Conservation (phyloP, 352 stramenopile species). For the Plasmopara halstedii region DNA sequence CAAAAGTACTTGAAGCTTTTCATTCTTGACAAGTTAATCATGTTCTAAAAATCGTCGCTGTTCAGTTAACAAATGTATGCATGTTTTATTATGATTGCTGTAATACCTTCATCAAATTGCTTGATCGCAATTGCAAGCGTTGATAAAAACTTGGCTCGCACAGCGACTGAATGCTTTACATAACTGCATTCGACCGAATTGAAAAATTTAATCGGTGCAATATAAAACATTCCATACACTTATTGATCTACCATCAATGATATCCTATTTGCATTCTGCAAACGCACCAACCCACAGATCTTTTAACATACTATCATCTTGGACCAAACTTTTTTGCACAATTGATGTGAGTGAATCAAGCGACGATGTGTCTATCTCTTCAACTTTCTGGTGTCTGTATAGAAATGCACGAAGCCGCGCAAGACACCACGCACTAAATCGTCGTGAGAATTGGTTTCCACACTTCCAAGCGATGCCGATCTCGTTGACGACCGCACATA, state of each 20-base stretch:
- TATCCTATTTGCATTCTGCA: background rate
- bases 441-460: constrained; percentile 30
- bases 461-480: constrained; percentile 37
- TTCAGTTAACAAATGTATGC: too few species aligned
- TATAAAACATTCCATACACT: too few species aligned
- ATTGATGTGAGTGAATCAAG: constrained; percentile 8
- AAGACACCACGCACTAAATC: constrained; percentile 49
- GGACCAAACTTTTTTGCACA: constrained; percentile 6
- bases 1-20: constrained; percentile 1
- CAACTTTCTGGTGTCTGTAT: background rate
- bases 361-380: background rate
- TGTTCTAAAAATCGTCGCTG: too few species aligned
- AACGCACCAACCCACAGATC: constrained; percentile 20
- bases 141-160: too few species aligned
- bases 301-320: constrained; percentile 21
- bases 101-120: too few species aligned
- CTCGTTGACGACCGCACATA: constrained; percentile 25
- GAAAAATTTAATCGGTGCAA: too few species aligned
- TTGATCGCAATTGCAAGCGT: too few species aligned
- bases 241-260: too few species aligned
- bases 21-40: background rate
- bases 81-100: too few species aligned
- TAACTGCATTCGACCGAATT: too few species aligned
- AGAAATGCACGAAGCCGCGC: constrained; percentile 16
- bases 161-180: too few species aligned